These are phyloP conservation scores for Aquilaria sinensis DNA, from an alignment of 345 rosid genomes.

Conservation along the genomic window DNA sequence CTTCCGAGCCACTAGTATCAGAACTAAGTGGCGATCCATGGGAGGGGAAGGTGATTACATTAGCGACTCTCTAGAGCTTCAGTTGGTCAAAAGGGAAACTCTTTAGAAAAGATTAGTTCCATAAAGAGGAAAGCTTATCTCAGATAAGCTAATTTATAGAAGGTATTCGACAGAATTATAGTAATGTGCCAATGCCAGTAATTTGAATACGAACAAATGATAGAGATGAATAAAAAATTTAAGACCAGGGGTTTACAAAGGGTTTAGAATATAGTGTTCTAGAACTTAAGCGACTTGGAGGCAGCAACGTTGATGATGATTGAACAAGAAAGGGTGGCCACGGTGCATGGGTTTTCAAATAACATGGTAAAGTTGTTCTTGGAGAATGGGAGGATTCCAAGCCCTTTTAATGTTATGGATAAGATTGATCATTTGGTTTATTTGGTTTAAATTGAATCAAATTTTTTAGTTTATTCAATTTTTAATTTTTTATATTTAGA, in stretches of 20 bases:
- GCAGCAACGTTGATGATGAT: constrained; percentile 7
- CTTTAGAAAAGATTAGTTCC: constrained; percentile 4
- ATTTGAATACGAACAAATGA: constrained; percentile 10
- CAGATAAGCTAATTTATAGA: background rate
- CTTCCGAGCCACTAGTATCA: constrained; percentile 1
- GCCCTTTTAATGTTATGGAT: constrained; percentile 1
- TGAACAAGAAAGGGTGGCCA: constrained; percentile 12
- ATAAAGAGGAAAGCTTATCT: background rate
- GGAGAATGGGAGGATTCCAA: constrained; percentile 13
- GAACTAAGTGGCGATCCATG: constrained; percentile 12
- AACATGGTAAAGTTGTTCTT: constrained; percentile 18
- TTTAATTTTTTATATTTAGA: too few species aligned
- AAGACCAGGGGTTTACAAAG: background rate
- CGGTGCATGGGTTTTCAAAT: constrained; percentile 21
- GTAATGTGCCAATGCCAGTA: background rate
- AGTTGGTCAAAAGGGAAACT: constrained; percentile 1
- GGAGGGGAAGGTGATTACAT: constrained; percentile 12
- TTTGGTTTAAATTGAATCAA: too few species aligned
- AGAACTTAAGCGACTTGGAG: constrained; percentile 13
- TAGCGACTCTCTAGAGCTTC: constrained; percentile 2
- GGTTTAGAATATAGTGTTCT: constrained; percentile 19
- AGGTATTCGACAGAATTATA: constrained; percentile 4
- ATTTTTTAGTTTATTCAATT: too few species aligned
- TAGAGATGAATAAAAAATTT: constrained; percentile 13
- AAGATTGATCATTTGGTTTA: too few species aligned